phyloP scores from a whole-genome alignment of 257 asterid genomes.

The Gardenia jasminoides region DNA sequence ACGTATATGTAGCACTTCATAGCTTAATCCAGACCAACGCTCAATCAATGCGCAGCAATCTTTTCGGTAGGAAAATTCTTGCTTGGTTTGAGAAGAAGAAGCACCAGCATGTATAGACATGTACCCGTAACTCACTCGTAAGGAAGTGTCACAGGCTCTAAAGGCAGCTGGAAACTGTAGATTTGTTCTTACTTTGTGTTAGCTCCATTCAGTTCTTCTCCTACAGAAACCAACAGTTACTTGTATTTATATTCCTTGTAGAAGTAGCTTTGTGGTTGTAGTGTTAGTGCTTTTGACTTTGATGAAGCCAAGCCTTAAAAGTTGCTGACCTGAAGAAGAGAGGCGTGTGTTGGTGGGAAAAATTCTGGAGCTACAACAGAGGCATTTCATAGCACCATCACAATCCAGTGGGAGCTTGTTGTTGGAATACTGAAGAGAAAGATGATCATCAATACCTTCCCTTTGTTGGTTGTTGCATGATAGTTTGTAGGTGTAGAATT shows the following conservation, averaged over 20 bases:
- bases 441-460: neutral
- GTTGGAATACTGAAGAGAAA: neutral
- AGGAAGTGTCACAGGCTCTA: slow-evolving; percentile 5
- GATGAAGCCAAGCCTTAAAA: neutral
- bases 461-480: slow-evolving; percentile 10
- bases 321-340: neutral
- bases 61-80: slow-evolving; percentile 65
- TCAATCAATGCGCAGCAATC: slow-evolving; percentile 53
- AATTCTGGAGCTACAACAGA: neutral
- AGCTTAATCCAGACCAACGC: slow-evolving; percentile 33
- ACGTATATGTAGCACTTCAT: slow-evolving; percentile 21
- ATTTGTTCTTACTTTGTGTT: neutral
- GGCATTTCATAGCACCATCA: neutral
- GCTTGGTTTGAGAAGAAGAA: slow-evolving; percentile 42
- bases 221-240: neutral
- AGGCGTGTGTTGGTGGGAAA: neutral
- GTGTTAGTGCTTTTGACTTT: neutral
- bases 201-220: neutral
- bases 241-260: neutral
- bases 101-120: slow-evolving; percentile 20
- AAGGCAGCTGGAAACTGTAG: neutral
- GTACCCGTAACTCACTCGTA: no score
- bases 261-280: neutral
- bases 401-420: neutral
- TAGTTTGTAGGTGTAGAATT: neutral